These are phyloP conservation scores for Ceratobasidium theobromae DNA, from an alignment of 1,284 basidiomycete genomes.

Conservation along the genomic window DNA sequence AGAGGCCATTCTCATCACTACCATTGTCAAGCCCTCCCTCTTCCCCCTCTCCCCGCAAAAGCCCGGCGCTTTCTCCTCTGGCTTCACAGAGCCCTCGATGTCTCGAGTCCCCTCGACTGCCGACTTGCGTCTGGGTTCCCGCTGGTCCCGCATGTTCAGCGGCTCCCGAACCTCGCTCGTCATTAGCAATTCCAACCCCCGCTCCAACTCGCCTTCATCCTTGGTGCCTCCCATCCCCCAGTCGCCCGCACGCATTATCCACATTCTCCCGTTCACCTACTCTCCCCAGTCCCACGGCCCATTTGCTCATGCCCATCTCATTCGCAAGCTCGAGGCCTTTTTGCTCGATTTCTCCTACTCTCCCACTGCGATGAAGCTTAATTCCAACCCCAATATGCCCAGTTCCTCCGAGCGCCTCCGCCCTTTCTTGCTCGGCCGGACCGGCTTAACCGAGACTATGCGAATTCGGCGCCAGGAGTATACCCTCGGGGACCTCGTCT, in stretches of 20 bases:
- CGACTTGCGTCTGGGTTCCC: slow-evolving; percentile 14
- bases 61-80: slow-evolving; percentile 4
- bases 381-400: slow-evolving; percentile 2
- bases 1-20: slow-evolving; percentile 25
- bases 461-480: slow-evolving; percentile 25
- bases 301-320: slow-evolving; percentile 22
- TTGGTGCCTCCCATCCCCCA: neutral
- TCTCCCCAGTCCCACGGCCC: slow-evolving; percentile 11
- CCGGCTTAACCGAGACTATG: slow-evolving; percentile 22
- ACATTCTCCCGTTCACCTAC: slow-evolving; percentile 21
- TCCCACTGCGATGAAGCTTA: slow-evolving; percentile 8
- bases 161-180: slow-evolving; percentile 25
- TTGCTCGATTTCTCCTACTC: slow-evolving; percentile 29
- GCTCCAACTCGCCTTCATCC: slow-evolving; percentile 12
- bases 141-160: slow-evolving; percentile 20
- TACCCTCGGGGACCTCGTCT: slow-evolving; percentile 17
- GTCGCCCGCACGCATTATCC: slow-evolving; percentile 12
- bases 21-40: slow-evolving; percentile 22
- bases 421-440: slow-evolving; percentile 14
- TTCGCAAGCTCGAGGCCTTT: slow-evolving; percentile 25
- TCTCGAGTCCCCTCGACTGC: slow-evolving; percentile 9
- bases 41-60: slow-evolving; percentile 14
- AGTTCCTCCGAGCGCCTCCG: slow-evolving; percentile 12
- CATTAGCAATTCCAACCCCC: slow-evolving; percentile 20
- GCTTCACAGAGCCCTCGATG: slow-evolving; percentile 13